Conservation (phyloP, 352 stramenopile species). For the Globisporangium cylindrosporum region DNA sequence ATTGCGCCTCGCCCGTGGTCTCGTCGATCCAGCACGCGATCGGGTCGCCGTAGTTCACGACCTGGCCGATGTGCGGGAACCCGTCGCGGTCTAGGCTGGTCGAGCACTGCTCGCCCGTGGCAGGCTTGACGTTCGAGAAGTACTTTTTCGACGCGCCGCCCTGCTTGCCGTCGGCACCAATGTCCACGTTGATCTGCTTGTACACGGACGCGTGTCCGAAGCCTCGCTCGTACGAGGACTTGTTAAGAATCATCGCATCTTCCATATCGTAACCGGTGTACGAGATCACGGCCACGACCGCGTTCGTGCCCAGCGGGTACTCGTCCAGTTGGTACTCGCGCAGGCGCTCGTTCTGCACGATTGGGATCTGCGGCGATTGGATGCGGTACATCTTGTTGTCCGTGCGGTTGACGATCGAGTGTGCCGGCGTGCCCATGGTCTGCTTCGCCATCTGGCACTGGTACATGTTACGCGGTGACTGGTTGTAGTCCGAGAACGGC, state of each 20-base stretch:
- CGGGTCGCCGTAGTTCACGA: slow-evolving; percentile 94
- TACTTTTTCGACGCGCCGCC: slow-evolving; percentile 82
- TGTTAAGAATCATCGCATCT: slow-evolving; percentile 99
- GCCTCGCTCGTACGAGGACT: slow-evolving; percentile 97
- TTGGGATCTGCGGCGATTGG: slow-evolving; percentile 96
- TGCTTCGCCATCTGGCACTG: slow-evolving; percentile 99
- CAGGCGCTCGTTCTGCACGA: slow-evolving; percentile 97
- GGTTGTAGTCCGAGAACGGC: slow-evolving; percentile 99
- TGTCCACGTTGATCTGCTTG: slow-evolving; percentile 97
- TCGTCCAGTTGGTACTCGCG: slow-evolving; percentile 98
- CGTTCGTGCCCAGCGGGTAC: slow-evolving; percentile 98
- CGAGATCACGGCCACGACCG: slow-evolving; percentile 98
- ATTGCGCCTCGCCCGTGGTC: slow-evolving; percentile 86
- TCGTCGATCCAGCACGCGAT: slow-evolving; percentile 96
- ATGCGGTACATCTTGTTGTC: slow-evolving; percentile 99
- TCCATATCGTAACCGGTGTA: slow-evolving; percentile 98
- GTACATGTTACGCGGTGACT: slow-evolving; percentile 99
- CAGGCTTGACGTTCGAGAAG: slow-evolving; percentile 91
- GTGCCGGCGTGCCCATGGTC: slow-evolving; percentile 99
- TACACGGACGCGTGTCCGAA: slow-evolving; percentile 98
- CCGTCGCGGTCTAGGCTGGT: slow-evolving; percentile 94
- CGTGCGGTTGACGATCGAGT: slow-evolving; percentile 94
- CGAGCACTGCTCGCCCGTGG: slow-evolving; percentile 56
- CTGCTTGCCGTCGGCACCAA: slow-evolving; percentile 60
- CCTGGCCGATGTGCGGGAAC: slow-evolving; percentile 94